Evolutionary conservation across 257 asterid genomes (phyloP), one percentile per base, ranked within the genome.

Genomic region (Sherardia arvensis): DNA sequence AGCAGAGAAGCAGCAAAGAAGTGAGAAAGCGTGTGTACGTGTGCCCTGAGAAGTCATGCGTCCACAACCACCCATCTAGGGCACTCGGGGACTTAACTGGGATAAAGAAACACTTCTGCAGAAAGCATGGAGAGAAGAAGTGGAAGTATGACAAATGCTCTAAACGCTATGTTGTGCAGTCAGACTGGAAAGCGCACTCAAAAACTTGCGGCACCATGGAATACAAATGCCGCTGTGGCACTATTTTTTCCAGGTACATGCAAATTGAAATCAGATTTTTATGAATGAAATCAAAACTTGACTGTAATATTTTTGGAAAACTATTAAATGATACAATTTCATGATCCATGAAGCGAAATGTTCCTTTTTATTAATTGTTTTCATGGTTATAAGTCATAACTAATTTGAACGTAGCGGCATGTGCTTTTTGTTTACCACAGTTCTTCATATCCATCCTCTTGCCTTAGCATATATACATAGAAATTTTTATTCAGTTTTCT

Each of bases 111-210:
- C n/a, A n/a, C n/a, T n/a, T n/a, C n/a, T n/a, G n/a, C n/a, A n/a
- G n/a, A n/a, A n/a, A n/a, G n/a, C n/a, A n/a, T n/a, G n/a, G n/a
- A n/a, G n/a, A n/a, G n/a, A n/a, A n/a, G n/a, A n/a, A n/a, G n/a
- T n/a, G n/a, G n/a, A n/a, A n/a, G n/a, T n/a, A n/a, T n/a, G n/a
- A n/a, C n/a, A n/a, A n/a, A n/a, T n/a, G 98, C 73, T 72, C 90
- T 1, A 91, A 91, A 69, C 75, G 91, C 18, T 91, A 91, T 53
- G 96, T 95, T 0, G 98, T 91, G 14, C 94, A 86, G 30, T 91
- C 98, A 0, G 98, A 91, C 57, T 91, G 95, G 85, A 91, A 88
- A 76, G 98, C 98, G 38, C 98, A 91, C 68, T 84, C 93, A 54
- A 91, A 87, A 71, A 86, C 91, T 68, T 91, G 98, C 76, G 96